Evolutionary conservation across 305 asterid species (phyloP).

Genomic region (Fraxinus baroniana): DNA sequence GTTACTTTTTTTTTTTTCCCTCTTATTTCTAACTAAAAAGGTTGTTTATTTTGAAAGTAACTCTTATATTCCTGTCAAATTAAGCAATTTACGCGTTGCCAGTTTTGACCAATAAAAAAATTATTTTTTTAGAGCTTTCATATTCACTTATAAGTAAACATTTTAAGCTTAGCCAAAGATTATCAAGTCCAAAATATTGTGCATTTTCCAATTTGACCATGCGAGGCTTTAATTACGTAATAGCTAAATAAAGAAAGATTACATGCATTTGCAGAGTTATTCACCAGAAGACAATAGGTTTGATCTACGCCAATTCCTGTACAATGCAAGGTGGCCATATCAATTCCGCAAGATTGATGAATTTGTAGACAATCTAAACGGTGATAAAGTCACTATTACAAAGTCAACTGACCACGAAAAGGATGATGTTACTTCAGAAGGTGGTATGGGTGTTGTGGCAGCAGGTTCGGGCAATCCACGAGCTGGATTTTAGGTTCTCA

Average conservation of each 20-base stretch:
- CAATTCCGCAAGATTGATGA: slow-evolving; percentile 83
- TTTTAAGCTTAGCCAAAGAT: not conserved
- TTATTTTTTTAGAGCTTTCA: not conserved
- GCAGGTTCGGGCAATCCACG: slow-evolving; percentile 80
- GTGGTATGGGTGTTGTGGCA: slow-evolving; percentile 84
- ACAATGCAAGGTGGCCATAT: slow-evolving; percentile 83
- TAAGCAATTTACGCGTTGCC: not conserved
- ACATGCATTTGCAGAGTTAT: slow-evolving; percentile 58
- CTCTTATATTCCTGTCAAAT: not conserved
- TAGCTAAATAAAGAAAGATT: not conserved
- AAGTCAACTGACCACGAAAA: slow-evolving; percentile 29
- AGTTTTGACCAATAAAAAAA: slow-evolving; percentile 63
- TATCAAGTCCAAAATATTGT: not conserved
- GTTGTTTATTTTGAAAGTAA: not conserved
- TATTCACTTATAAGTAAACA: not conserved
- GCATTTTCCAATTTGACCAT: not conserved
- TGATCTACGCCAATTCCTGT: slow-evolving; percentile 88
- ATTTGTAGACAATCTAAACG: slow-evolving; percentile 48
- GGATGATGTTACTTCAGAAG: slow-evolving; percentile 29
- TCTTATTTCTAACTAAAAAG: not conserved
- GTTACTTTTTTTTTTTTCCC: not conserved
- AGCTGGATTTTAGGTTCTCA: slow-evolving; percentile 57
- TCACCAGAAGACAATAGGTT: slow-evolving; percentile 93
- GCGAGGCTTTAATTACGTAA: not conserved
- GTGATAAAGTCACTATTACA: not conserved